These are phyloP conservation scores for Neopestalotiopsis sp. DNA, from an alignment of 2,329 filamentous ascomycete genomes.

Conservation along the genomic window DNA sequence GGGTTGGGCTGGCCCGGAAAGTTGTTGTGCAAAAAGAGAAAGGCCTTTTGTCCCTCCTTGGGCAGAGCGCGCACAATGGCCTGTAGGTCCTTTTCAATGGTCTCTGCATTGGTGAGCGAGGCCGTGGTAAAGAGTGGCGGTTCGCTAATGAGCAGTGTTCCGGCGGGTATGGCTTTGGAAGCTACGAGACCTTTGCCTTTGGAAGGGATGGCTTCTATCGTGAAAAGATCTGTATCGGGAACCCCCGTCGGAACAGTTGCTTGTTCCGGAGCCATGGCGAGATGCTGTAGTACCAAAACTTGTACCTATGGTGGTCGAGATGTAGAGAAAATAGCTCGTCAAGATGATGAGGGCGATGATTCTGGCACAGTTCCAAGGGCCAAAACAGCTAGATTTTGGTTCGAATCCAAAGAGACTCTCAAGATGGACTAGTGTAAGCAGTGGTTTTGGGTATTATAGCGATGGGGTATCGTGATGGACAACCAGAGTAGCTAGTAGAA, in stretches of 20 bases:
- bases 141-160: slow-evolving; percentile 18
- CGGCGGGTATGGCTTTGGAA: slow-evolving; percentile 7
- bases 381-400: neutral
- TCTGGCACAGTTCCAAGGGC: neutral
- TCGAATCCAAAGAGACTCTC: neutral
- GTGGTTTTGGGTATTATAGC: neutral
- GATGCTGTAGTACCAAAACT: neutral
- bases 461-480: neutral
- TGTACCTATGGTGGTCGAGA: neutral
- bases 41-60: slow-evolving; percentile 16
- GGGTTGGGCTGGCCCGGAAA: slow-evolving; percentile 11
- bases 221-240: slow-evolving; percentile 12
- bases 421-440: slow-evolving; percentile 3
- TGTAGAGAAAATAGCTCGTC: neutral
- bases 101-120: neutral
- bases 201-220: slow-evolving; percentile 11
- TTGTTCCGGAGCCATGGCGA: neutral
- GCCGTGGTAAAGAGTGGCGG: slow-evolving; percentile 14
- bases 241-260: slow-evolving; percentile 6
- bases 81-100: slow-evolving; percentile 10
- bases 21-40: slow-evolving; percentile 19
- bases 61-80: slow-evolving; percentile 5
- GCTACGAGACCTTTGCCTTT: slow-evolving; percentile 19
- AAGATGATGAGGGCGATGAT: neutral
- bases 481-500: neutral